Evolutionary conservation across 2,329 filamentous ascomycete genomes (phyloP).

Genomic region (Diaporthe amygdali): DNA sequence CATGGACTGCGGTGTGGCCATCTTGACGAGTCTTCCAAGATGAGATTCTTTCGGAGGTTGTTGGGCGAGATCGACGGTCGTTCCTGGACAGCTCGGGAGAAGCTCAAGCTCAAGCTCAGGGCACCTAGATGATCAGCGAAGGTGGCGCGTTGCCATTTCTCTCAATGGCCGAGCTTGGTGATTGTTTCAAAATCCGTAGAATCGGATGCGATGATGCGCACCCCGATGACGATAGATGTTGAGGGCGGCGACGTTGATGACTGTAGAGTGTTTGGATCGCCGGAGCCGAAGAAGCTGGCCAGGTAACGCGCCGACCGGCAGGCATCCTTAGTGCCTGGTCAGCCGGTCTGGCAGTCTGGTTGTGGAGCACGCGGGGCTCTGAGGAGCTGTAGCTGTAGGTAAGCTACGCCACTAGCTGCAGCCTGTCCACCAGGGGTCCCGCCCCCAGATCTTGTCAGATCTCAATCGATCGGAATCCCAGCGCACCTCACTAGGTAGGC

Average conservation of each 20-base stretch:
- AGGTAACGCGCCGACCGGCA: neutral
- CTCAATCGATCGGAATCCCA: neutral
- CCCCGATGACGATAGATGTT: neutral
- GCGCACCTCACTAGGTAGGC: neutral
- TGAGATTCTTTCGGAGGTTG: neutral
- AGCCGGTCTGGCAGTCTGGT: neutral
- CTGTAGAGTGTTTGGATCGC: neutral
- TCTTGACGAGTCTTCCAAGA: constrained; percentile 28
- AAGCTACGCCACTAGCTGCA: constrained; percentile 12
- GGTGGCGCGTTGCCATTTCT: neutral
- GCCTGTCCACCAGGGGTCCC: neutral
- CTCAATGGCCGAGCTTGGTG: neutral
- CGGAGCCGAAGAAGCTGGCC: constrained; percentile 5
- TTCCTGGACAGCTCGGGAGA: neutral
- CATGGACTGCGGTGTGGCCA: constrained; percentile 57
- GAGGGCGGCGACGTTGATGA: neutral
- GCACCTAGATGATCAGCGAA: neutral
- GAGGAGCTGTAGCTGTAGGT: neutral
- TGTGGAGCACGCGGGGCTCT: neutral
- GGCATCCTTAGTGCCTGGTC: neutral
- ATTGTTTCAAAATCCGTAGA: no score
- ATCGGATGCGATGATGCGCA: neutral
- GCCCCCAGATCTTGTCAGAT: neutral
- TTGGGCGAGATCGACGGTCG: neutral
- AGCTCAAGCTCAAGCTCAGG: neutral